phyloP scores from a whole-genome alignment of 164 flowering plant genomes.

The Liriodendron chinense region DNA sequence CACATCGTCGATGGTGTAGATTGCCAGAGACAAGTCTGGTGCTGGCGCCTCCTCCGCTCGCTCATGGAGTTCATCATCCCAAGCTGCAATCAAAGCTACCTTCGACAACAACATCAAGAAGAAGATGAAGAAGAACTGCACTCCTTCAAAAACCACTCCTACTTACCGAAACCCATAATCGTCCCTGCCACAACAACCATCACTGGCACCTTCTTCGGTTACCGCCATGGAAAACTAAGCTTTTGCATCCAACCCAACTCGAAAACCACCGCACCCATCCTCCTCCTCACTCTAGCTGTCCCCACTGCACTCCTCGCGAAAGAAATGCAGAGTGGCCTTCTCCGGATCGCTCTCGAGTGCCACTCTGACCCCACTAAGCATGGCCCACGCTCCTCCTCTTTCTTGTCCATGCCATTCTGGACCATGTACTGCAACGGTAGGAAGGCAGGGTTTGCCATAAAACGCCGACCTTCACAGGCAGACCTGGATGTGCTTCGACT shows the following conservation, averaged over 20 bases:
- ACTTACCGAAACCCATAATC: not conserved
- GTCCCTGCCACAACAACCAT: not conserved
- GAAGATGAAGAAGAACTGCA: not conserved
- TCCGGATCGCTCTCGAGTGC: conserved; percentile 71
- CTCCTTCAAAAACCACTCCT: not conserved
- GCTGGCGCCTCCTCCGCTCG: conserved; percentile 12
- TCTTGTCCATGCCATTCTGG: conserved; percentile 70
- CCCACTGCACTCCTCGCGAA: conserved; percentile 53
- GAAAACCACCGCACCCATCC: conserved; percentile 38
- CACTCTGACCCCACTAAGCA: too few species aligned
- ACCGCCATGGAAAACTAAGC: conserved; percentile 36
- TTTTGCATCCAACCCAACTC: conserved; percentile 67
- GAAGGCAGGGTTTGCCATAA: conserved; percentile 55
- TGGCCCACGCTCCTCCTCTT: conserved; percentile 15
- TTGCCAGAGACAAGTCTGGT: conserved; percentile 8
- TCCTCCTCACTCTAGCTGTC: conserved; percentile 70
- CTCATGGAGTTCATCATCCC: conserved; percentile 8
- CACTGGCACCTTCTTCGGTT: conserved; percentile 7
- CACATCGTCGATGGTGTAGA: conserved; percentile 1
- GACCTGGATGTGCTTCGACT: conserved; percentile 7
- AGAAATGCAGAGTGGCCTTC: conserved; percentile 69
- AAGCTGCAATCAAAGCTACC: not conserved
- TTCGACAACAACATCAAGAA: not conserved
- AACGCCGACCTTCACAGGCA: conserved; percentile 23
- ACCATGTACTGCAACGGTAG: conserved; percentile 66